A percentile compares a stretch with the other conserved stretches of the same genome.
These are phyloP conservation scores for Cyphellophora europaea DNA, from an alignment of 2,329 filamentous ascomycete species.

Conservation along the genomic window DNA sequence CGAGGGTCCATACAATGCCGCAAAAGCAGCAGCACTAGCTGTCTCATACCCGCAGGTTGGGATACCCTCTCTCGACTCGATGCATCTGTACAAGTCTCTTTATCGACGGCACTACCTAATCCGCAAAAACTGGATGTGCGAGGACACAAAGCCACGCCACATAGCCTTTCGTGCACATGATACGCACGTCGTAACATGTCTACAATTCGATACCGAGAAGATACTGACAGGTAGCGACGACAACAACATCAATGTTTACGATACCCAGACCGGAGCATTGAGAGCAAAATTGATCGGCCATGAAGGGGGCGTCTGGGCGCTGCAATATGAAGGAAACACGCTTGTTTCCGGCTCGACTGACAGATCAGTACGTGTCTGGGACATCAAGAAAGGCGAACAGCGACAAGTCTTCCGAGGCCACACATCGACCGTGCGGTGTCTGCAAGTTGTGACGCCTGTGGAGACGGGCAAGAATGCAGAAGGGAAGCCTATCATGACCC, in stretches of 20 bases:
- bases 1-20: constrained; percentile 78
- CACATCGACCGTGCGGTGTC: constrained; percentile 83
- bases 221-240: constrained; percentile 97
- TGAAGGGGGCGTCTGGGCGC: constrained; percentile 93
- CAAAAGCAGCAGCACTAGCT: constrained; percentile 71
- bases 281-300: constrained; percentile 81
- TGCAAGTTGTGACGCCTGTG: constrained; percentile 86
- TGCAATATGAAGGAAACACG: constrained; percentile 92
- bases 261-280: constrained; percentile 85
- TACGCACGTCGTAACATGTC: constrained; percentile 90
- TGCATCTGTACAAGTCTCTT: constrained; percentile 93
- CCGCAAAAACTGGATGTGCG: constrained; percentile 80
- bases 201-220: constrained; percentile 97
- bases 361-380: constrained; percentile 97
- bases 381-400: constrained; percentile 85
- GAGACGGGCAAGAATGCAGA: constrained; percentile 63
- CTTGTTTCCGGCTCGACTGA: constrained; percentile 95
- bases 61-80: constrained; percentile 64
- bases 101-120: constrained; percentile 91
- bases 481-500: constrained; percentile 75
- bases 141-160: constrained; percentile 74
- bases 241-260: constrained; percentile 94
- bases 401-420: constrained; percentile 96
- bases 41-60: constrained; percentile 76
- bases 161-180: constrained; percentile 95